phyloP scores from a whole-genome alignment of 1,139 yeast species.

The Arxiozyma bovina region DNA sequence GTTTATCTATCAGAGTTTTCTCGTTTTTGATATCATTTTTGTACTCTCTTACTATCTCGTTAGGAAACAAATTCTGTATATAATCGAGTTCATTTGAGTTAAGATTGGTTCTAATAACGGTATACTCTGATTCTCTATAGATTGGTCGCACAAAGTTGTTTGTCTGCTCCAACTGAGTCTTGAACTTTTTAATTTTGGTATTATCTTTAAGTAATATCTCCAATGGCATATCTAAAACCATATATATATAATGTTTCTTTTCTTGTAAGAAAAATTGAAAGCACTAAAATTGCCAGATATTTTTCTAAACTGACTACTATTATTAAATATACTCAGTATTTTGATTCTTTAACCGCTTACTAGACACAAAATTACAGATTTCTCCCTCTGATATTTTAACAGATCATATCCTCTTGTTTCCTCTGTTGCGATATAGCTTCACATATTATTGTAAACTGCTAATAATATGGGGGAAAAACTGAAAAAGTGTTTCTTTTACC shows the following conservation, averaged over 20 bases:
- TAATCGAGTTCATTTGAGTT: slow-evolving; percentile 3
- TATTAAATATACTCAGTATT: background rate
- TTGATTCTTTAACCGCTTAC: too few relatives aligned
- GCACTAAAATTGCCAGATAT: too few relatives aligned
- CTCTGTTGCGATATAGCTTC: background rate
- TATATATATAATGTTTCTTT: background rate
- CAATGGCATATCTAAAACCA: slow-evolving; percentile 11
- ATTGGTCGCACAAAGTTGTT: slow-evolving; percentile 23
- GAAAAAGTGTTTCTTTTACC: too few relatives aligned
- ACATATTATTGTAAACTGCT: too few relatives aligned
- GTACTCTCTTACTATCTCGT: slow-evolving; percentile 7
- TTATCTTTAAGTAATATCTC: slow-evolving; percentile 18
- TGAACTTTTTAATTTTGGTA: slow-evolving; percentile 22
- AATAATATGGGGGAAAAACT: too few relatives aligned
- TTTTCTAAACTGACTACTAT: too few relatives aligned
- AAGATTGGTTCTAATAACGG: slow-evolving; percentile 21
- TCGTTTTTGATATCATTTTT: background rate
- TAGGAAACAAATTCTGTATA: slow-evolving; percentile 2
- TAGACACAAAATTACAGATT: background rate
- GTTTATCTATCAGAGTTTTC: background rate
- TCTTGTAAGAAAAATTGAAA: background rate
- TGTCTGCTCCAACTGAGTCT: slow-evolving; percentile 23
- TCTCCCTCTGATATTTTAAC: too few relatives aligned
- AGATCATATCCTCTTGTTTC: background rate
- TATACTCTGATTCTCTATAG: slow-evolving; percentile 11